Conservation (phyloP, 768 basidiomycete species). For the Hygrophoropsis aurantiaca region DNA sequence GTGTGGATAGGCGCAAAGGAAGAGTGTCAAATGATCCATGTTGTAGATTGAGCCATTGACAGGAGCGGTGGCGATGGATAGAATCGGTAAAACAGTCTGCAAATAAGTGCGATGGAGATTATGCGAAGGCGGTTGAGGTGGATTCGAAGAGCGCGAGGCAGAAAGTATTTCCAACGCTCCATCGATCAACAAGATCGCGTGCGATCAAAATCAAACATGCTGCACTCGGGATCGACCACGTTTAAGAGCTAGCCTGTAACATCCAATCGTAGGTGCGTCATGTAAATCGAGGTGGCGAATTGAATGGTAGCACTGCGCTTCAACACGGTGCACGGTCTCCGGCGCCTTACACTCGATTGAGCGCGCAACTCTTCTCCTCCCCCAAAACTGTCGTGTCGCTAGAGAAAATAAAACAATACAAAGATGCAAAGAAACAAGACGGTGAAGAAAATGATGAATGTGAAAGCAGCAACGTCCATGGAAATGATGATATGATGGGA, state of each 20-base stretch:
- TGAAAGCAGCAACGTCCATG: constrained; percentile 27
- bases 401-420: constrained; percentile 33
- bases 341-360: constrained; percentile 26
- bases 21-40: constrained; percentile 14
- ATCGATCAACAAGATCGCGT: constrained; percentile 47
- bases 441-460: constrained; percentile 33
- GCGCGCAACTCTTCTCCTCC: constrained; percentile 12
- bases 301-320: constrained; percentile 26
- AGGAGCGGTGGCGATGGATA: constrained; percentile 21
- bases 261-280: constrained; percentile 35
- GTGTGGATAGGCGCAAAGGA: constrained; percentile 13
- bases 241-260: constrained; percentile 36
- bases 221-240: constrained; percentile 33
- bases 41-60: constrained; percentile 24
- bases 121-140: constrained; percentile 24
- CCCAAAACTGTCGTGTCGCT: constrained; percentile 24
- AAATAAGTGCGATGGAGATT: constrained; percentile 23
- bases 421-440: constrained; percentile 27
- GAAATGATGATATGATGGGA: constrained; percentile 14
- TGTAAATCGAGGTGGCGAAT: constrained; percentile 16
- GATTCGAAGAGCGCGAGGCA: constrained; percentile 20
- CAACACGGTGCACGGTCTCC: constrained; percentile 35
- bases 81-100: constrained; percentile 13
- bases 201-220: constrained; percentile 28
- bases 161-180: constrained; percentile 28